Conservation (phyloP, 108 stramenopile genomes). For the Conticribra weissflogii region DNA sequence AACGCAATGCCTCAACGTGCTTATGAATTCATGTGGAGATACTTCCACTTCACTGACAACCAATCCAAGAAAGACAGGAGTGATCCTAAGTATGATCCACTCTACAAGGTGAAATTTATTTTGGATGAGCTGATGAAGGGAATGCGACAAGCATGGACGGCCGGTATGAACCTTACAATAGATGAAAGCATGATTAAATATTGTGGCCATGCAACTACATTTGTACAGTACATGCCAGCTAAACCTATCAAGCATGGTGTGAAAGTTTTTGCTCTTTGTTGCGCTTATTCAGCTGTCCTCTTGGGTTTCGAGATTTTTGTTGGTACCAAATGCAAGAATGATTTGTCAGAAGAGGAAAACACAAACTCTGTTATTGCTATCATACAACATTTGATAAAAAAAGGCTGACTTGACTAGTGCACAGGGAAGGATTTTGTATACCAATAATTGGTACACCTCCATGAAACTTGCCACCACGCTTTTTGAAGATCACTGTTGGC, state of each 20-base stretch:
- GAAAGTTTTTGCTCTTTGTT: slow-evolving; percentile 23
- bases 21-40: neutral
- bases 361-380: neutral
- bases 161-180: slow-evolving; percentile 7
- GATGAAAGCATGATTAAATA: slow-evolving; percentile 27
- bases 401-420: neutral
- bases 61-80: neutral
- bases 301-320: slow-evolving; percentile 4
- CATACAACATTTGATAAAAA: too few species aligned
- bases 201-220: slow-evolving; percentile 3
- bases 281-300: slow-evolving; percentile 6
- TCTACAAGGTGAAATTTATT: slow-evolving; percentile 9
- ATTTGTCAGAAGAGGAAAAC: neutral
- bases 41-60: slow-evolving; percentile 19
- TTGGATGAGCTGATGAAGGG: slow-evolving; percentile 8
- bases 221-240: slow-evolving; percentile 20
- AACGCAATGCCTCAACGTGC: slow-evolving; percentile 9
- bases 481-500: slow-evolving; percentile 12
- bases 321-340: neutral
- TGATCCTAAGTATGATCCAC: slow-evolving; percentile 1
- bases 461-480: slow-evolving; percentile 11
- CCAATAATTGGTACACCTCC: slow-evolving; percentile 18
- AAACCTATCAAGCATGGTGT: slow-evolving; percentile 27
- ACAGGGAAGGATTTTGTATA: slow-evolving; percentile 10
- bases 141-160: slow-evolving; percentile 5